Evolutionary conservation across 208 protist genomes (phyloP).

Genomic region (Wallacemonas rigidus): DNA sequence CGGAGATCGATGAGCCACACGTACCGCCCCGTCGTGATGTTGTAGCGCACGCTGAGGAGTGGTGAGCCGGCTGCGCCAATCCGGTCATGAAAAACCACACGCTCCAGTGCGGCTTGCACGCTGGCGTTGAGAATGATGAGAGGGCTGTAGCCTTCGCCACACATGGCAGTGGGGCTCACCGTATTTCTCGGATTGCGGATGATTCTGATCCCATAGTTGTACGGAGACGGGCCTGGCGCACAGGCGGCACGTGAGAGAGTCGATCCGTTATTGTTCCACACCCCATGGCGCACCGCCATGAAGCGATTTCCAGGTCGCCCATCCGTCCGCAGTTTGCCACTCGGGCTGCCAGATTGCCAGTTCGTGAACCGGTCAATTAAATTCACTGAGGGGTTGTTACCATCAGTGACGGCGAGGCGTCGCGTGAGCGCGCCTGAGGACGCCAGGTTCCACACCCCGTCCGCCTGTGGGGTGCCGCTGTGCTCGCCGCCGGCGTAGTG

Average conservation of each 20-base stretch:
- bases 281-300: background rate
- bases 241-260: background rate
- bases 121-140: constrained; percentile 8
- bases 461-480: background rate
- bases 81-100: background rate
- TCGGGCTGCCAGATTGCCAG: background rate
- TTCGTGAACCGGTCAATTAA: background rate
- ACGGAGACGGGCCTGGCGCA: background rate
- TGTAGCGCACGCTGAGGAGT: constrained; percentile 4
- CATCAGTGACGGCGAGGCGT: background rate
- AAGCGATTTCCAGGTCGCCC: background rate
- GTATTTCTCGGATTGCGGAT: background rate
- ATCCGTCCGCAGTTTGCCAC: background rate
- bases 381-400: background rate
- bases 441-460: background rate
- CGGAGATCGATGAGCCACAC: constrained; percentile 1
- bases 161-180: background rate
- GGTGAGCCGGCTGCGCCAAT: background rate
- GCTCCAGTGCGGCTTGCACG: constrained; percentile 8
- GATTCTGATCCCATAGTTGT: constrained; percentile 10
- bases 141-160: constrained; percentile 10
- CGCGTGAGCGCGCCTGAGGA: constrained; percentile 5
- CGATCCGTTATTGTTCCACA: background rate
- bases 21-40: background rate
- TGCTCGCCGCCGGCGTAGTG: background rate